Percentiles rank a stretch among this genome's conserved stretches.
phyloP scores from a whole-genome alignment of 495 filamentous ascomycete genomes.

The Trichocladium antarcticum region DNA sequence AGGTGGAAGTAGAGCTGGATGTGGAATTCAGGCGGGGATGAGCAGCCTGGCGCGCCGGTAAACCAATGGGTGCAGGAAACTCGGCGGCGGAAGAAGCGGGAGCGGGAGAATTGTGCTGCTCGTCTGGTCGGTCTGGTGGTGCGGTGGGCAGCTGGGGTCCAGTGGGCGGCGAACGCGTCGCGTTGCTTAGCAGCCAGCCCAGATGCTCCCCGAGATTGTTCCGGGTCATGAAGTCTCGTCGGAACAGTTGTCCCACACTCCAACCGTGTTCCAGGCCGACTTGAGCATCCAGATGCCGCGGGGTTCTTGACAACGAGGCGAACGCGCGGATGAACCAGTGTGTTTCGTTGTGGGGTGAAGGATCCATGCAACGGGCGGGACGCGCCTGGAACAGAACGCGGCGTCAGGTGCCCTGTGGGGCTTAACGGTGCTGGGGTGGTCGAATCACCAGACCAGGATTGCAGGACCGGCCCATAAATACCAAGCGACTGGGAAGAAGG shows the following conservation, averaged over 20 bases:
- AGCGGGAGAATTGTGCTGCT: slow-evolving; percentile 8
- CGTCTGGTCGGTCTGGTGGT: slow-evolving; percentile 8
- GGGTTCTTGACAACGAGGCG: neutral
- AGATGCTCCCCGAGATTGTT: slow-evolving; percentile 28
- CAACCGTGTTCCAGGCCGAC: slow-evolving; percentile 20
- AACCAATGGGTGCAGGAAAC: neutral
- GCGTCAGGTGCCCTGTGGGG: slow-evolving; percentile 16
- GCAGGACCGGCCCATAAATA: too few species aligned
- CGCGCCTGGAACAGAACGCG: slow-evolving; percentile 18
- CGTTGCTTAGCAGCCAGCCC: slow-evolving; percentile 26
- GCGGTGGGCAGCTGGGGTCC: slow-evolving; percentile 22
- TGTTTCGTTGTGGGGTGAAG: slow-evolving; percentile 15
- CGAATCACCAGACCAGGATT: neutral
- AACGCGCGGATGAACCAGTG: neutral
- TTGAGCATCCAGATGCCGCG: slow-evolving; percentile 10
- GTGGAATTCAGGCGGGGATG: neutral
- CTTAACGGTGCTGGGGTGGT: neutral
- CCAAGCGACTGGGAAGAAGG: too few species aligned
- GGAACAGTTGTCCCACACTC: slow-evolving; percentile 26
- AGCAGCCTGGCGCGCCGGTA: neutral
- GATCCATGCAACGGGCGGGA: neutral
- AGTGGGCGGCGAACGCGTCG: slow-evolving; percentile 23
- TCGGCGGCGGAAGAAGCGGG: neutral
- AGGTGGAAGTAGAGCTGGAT: neutral
- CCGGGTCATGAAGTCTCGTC: slow-evolving; percentile 47